phyloP scores from a whole-genome alignment of 306 rosid genomes.

The Ziziphus jujuba region DNA sequence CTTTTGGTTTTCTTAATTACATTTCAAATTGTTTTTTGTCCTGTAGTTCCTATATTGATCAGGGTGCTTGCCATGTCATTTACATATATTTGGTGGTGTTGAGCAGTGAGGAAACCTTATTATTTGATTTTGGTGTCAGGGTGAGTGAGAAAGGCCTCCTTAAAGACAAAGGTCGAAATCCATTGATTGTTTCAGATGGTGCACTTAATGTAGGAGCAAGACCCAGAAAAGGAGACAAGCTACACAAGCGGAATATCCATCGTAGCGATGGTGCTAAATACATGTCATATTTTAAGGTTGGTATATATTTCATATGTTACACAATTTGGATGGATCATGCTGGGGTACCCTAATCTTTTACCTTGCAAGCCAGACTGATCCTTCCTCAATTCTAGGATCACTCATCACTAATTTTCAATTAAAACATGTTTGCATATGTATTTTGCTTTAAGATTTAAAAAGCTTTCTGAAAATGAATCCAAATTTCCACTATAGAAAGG shows the following conservation, averaged over 20 bases:
- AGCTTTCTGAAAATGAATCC: too few relatives aligned
- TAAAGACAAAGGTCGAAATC: constrained; percentile 49
- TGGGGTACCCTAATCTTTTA: constrained; percentile 13
- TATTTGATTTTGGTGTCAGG: constrained; percentile 47
- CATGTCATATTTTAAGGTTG: constrained; percentile 97
- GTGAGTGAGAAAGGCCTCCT: constrained; percentile 39
- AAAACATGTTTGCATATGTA: not conserved
- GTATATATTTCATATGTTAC: not conserved
- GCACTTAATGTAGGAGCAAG: constrained; percentile 40
- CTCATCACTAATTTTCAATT: constrained; percentile 4
- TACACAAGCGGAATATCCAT: constrained; percentile 40
- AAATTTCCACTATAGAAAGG: too few relatives aligned
- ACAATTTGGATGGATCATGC: constrained; percentile 9
- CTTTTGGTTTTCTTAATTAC: not conserved
- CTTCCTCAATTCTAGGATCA: constrained; percentile 1
- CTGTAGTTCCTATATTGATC: constrained; percentile 10
- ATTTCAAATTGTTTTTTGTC: not conserved
- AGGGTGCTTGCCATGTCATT: not conserved
- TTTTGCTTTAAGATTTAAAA: too few relatives aligned
- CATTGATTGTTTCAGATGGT: constrained; percentile 43
- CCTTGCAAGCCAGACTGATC: constrained; percentile 10
- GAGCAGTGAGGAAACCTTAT: constrained; percentile 25
- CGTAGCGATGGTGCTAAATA: constrained; percentile 70
- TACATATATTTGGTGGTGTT: not conserved
- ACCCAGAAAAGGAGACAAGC: constrained; percentile 57